phyloP scores from a whole-genome alignment of 768 basidiomycete genomes.

The Podaxis carcinomalis region DNA sequence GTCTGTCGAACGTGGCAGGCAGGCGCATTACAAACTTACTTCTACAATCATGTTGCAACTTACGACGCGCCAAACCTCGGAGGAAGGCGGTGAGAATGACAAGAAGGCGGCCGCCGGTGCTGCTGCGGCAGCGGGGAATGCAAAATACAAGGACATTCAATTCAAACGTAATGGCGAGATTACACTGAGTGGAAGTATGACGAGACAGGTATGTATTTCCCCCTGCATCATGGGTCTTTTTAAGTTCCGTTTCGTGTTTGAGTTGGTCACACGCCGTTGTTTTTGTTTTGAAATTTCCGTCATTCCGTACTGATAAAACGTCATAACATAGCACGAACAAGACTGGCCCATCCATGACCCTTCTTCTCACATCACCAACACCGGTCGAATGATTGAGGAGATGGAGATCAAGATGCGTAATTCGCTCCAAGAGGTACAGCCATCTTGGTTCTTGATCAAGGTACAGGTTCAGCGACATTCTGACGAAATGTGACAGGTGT shows the following conservation, averaged over 20 bases:
- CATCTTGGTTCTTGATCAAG: background rate
- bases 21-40: constrained; percentile 95
- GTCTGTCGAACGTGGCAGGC: constrained; percentile 83
- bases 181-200: constrained; percentile 93
- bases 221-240: background rate
- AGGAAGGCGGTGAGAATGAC: constrained; percentile 30
- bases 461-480: background rate
- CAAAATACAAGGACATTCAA: constrained; percentile 5
- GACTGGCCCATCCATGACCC: constrained; percentile 79
- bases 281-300: background rate
- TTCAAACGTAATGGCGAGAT: constrained; percentile 61
- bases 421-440: constrained; percentile 74
- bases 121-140: constrained; percentile 11
- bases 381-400: constrained; percentile 95
- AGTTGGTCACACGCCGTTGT: background rate
- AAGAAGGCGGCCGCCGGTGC: constrained; percentile 28
- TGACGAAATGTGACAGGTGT: constrained; percentile 48
- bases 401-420: constrained; percentile 99
- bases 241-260: background rate
- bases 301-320: background rate
- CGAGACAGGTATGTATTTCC: constrained; percentile 70
- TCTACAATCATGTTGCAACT: constrained; percentile 97
- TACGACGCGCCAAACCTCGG: constrained; percentile 36
- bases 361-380: constrained; percentile 86
- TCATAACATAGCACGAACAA: constrained; percentile 63